These are phyloP conservation scores for Fusarium sp. DNA, from an alignment of 2,329 filamentous ascomycete genomes.

Conservation along the genomic window DNA sequence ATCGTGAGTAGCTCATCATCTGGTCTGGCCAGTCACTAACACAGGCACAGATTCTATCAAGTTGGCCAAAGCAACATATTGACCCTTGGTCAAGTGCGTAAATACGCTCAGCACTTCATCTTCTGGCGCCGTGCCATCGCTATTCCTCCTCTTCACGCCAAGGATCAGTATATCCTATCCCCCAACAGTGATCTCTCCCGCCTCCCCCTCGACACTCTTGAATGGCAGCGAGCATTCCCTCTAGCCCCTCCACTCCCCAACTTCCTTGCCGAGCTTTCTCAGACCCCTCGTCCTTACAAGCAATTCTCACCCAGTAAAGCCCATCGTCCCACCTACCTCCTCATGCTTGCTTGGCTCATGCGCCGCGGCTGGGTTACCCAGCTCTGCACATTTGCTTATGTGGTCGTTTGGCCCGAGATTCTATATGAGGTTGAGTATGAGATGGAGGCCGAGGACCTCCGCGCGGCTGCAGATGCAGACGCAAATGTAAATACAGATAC, in stretches of 20 bases:
- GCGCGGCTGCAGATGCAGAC: slow-evolving; percentile 45
- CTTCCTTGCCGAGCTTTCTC: slow-evolving; percentile 85
- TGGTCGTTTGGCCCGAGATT: slow-evolving; percentile 84
- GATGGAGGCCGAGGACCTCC: slow-evolving; percentile 71
- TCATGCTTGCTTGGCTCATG: slow-evolving; percentile 93
- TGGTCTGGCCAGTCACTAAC: neutral
- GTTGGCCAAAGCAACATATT: slow-evolving; percentile 76
- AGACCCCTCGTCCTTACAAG: slow-evolving; percentile 83
- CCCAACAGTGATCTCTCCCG: slow-evolving; percentile 84
- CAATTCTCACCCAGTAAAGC: slow-evolving; percentile 85
- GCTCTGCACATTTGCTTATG: slow-evolving; percentile 88
- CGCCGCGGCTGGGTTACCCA: slow-evolving; percentile 94
- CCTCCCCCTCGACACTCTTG: slow-evolving; percentile 72
- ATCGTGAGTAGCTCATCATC: slow-evolving; percentile 56
- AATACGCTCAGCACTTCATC: slow-evolving; percentile 90
- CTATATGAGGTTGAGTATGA: slow-evolving; percentile 81
- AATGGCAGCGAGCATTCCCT: slow-evolving; percentile 82
- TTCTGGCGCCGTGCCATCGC: slow-evolving; percentile 95
- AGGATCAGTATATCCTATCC: slow-evolving; percentile 90
- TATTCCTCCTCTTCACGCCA: slow-evolving; percentile 87
- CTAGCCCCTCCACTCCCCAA: slow-evolving; percentile 83
- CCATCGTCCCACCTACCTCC: slow-evolving; percentile 86
- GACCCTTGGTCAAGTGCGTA: slow-evolving; percentile 80
- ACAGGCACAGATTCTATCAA: slow-evolving; percentile 65
- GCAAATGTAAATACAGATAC: slow-evolving; percentile 40